Percentiles rank a stretch among this genome's conserved stretches.
phyloP scores from a whole-genome alignment of 495 filamentous ascomycete genomes.

The Daldinia childiae region DNA sequence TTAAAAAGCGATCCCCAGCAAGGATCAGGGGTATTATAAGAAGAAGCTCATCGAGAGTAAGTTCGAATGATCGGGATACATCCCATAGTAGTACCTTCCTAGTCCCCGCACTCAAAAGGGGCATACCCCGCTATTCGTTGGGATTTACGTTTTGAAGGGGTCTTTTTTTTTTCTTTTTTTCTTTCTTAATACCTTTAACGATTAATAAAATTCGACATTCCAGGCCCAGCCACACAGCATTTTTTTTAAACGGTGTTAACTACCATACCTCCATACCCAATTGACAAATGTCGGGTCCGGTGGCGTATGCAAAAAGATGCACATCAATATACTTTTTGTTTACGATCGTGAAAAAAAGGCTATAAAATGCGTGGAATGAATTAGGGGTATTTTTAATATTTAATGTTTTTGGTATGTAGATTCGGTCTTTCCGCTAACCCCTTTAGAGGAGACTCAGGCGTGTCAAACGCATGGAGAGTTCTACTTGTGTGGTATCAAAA shows the following conservation, averaged over 20 bases:
- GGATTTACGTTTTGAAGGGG: neutral
- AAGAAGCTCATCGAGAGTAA: conserved; percentile 19
- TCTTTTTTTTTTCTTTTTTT: neutral
- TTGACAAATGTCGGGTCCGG: conserved; percentile 1
- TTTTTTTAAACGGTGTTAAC: conserved; percentile 6
- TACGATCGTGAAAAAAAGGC: neutral
- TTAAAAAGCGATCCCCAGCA: conserved; percentile 38
- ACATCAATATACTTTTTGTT: conserved; percentile 4
- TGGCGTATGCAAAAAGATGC: conserved; percentile 7
- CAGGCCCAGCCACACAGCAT: conserved; percentile 25
- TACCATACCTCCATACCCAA: conserved; percentile 15
- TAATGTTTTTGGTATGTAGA: too few relatives aligned
- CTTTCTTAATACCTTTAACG: conserved; percentile 7
- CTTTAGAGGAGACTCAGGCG: neutral
- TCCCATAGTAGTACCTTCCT: neutral
- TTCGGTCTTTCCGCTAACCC: neutral
- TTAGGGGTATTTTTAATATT: neutral
- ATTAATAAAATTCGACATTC: conserved; percentile 5
- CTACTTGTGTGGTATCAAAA: neutral
- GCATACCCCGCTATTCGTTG: conserved; percentile 19
- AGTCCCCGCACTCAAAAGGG: conserved; percentile 41
- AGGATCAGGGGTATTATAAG: conserved; percentile 35
- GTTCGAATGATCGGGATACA: conserved; percentile 18
- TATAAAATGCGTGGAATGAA: neutral
- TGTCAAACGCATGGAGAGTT: neutral